Percentiles rank a stretch among this genome's conserved stretches.
Evolutionary conservation across 257 asterid genomes (phyloP).

Genomic region (Nicotiana attenuata): DNA sequence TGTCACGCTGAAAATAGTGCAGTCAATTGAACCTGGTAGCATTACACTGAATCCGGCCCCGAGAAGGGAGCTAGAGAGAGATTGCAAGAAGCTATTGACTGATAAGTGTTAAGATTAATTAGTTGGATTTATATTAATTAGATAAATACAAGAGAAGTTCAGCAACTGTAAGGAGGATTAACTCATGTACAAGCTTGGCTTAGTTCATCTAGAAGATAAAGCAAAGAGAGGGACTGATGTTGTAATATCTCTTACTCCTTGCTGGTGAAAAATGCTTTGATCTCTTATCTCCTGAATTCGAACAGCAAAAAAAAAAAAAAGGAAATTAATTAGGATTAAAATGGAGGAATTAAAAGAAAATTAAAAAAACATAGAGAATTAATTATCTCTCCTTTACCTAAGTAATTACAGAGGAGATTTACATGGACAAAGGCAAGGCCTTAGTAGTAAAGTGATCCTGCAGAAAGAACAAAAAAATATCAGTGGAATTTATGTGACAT

Average conservation of each 20-base stretch:
- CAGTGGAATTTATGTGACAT: too few relatives aligned
- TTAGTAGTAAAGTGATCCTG: conserved; percentile 74
- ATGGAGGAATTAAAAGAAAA: not conserved
- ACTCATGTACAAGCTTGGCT: not conserved
- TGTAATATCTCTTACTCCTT: not conserved
- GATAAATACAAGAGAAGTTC: not conserved
- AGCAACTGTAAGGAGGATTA: not conserved
- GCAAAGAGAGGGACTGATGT: not conserved
- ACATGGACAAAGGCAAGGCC: not conserved
- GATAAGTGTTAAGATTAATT: not conserved
- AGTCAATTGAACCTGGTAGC: too few relatives aligned
- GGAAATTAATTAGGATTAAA: too few relatives aligned
- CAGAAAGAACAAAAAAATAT: not conserved
- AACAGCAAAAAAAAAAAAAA: too few relatives aligned
- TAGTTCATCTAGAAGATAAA: not conserved
- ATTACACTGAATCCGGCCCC: too few relatives aligned
- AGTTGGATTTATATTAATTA: not conserved
- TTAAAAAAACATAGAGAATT: too few relatives aligned
- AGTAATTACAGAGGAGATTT: not conserved
- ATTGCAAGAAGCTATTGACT: not conserved
- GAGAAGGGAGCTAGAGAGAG: too few relatives aligned
- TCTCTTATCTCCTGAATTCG: not conserved
- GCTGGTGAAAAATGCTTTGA: not conserved
- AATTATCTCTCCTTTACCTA: not conserved
- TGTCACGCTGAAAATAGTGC: accelerated